Evolutionary conservation across 2,329 filamentous ascomycete species (phyloP).

Genomic region (Domatiomyces globalis): DNA sequence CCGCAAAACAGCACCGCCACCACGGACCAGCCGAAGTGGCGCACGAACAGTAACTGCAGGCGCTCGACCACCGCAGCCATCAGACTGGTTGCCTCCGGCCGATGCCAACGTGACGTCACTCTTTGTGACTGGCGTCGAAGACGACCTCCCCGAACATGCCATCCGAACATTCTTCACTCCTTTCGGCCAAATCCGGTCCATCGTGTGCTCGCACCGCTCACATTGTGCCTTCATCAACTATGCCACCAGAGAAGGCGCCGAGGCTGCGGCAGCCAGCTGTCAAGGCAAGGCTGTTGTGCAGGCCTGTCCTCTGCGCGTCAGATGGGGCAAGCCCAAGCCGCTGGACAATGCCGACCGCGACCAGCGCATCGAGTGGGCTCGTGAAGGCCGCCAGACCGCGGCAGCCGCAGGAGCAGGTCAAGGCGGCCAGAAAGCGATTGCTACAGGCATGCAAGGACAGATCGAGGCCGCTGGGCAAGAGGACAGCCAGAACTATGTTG

Average conservation of each 20-base stretch:
- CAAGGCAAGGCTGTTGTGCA: constrained; percentile 81
- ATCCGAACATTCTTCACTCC: constrained; percentile 79
- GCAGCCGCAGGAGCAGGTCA: constrained; percentile 32
- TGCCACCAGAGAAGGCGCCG: constrained; percentile 67
- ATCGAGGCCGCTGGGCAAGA: constrained; percentile 28
- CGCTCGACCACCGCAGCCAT: constrained; percentile 63
- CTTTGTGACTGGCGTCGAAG: constrained; percentile 89
- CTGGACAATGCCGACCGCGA: constrained; percentile 85
- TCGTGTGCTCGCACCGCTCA: constrained; percentile 92
- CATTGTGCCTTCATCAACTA: constrained; percentile 97
- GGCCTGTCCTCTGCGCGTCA: constrained; percentile 75
- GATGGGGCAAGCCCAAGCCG: constrained; percentile 86
- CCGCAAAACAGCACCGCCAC: constrained; percentile 27
- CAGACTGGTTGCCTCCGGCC: constrained; percentile 72
- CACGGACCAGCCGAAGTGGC: constrained; percentile 32
- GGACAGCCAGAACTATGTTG: constrained; percentile 28
- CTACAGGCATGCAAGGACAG: constrained; percentile 23
- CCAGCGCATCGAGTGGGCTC: constrained; percentile 64
- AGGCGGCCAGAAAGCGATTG: constrained; percentile 13
- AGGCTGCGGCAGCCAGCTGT: constrained; percentile 69
- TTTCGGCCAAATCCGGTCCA: constrained; percentile 77
- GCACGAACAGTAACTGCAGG: constrained; percentile 52
- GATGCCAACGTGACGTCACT: constrained; percentile 82
- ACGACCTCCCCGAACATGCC: constrained; percentile 86
- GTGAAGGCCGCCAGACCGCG: constrained; percentile 55